Base-by-base conservation (phyloP, 805 yeast genomes). In the Blastobotrys chiropterorum region DNA sequence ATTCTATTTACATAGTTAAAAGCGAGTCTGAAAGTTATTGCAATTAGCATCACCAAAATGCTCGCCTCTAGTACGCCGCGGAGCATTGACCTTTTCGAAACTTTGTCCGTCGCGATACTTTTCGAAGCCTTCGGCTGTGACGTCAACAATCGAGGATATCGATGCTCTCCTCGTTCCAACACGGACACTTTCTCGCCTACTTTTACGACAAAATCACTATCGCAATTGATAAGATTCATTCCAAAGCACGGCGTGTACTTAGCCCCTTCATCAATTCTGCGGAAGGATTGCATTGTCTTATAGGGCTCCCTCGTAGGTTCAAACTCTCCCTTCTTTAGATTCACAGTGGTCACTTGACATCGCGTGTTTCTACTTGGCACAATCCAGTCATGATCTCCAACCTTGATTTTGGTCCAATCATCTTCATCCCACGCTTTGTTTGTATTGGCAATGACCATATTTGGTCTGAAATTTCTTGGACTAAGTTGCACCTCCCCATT, bases 351-450 rank as follows among this genome's bases (percentile, higher is more conserved):
- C 41, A 67, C 62, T 2, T 60, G 57, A 56, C 72, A 68, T 14
- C 72, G 59, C 8, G 59, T 59, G 48, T 62, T 56, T 17, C 61
- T 59, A 20, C 60, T 54, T 16, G 64, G 56, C 2, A 67, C 62
- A 22, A 49, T 47, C 64, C 63, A 65, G 14, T 44, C 51, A 47
- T 63, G 59, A 15, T 47, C 56, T 3, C 48, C 50, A 19, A 66
- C 54, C 17, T 41, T 20, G 20, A 67, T 45, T 15, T 40, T 34
- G n/a, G 56, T 52, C 69, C 69, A 68, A 47, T 60, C 65, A 47
- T 68, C 71, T 44, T 66, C 71, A 22, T 57, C 62, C 61, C 61
- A 68, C 13, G 71, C 60, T 51, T 61, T 62, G n/a, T 55, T 61
- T 2, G 66, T 62, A 15, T 54, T 56, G 13, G 48, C 44, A 7